A percentile compares a stretch with the other conserved stretches of the same genome.
phyloP scores from a whole-genome alignment of 163 green algal species.

The Trebouxiophyceae sp. region DNA sequence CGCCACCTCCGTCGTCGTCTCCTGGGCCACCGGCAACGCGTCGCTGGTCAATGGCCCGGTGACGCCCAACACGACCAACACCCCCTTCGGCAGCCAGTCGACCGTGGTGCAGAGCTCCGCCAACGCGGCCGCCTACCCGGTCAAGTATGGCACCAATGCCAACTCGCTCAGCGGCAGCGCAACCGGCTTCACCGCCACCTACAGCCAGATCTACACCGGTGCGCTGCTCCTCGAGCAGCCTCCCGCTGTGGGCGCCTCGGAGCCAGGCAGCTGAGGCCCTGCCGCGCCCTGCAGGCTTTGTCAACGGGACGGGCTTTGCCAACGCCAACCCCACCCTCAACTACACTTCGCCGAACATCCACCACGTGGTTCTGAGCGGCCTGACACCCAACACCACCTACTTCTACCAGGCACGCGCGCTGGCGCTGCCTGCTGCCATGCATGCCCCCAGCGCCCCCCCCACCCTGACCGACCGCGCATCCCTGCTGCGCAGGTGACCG shows the following conservation, averaged over 20 bases:
- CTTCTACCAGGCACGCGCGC: conserved; percentile 6
- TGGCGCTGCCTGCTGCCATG: conserved; percentile 12
- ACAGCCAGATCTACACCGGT: conserved; percentile 6
- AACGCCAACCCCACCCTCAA: conserved; percentile 14
- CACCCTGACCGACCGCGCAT: conserved; percentile 5
- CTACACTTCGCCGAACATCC: conserved; percentile 33
- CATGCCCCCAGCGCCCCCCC: conserved; percentile 16
- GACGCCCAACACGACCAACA: background rate
- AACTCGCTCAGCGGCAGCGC: conserved; percentile 4
- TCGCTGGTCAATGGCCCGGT: background rate
- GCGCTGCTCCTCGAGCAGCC: no score
- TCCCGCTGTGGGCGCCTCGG: no score
- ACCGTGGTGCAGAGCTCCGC: background rate
- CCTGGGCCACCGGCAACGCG: conserved; percentile 11
- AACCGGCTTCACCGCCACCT: background rate
- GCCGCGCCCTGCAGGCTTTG: background rate
- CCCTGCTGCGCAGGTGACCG: background rate
- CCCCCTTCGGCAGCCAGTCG: background rate
- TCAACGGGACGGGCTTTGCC: background rate
- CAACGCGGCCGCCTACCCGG: background rate
- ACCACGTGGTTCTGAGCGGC: conserved; percentile 23
- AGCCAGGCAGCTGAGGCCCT: background rate
- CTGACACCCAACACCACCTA: conserved; percentile 24
- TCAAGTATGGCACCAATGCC: background rate
- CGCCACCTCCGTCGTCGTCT: conserved; percentile 1